Evolutionary conservation across 805 yeast species (phyloP).

Genomic region (Grigorovia jiainica): DNA sequence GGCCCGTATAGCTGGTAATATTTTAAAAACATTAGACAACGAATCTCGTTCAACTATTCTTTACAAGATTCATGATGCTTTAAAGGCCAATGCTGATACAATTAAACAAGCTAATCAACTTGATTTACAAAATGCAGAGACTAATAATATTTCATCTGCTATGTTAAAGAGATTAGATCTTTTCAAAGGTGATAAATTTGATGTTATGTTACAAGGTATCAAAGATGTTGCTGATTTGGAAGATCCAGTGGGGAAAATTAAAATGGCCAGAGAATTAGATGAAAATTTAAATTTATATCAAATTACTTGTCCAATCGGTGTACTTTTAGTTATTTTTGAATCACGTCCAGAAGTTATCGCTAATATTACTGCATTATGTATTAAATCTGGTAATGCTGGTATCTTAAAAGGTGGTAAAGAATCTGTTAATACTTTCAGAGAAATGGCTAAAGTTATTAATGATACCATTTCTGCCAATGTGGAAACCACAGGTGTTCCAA

Average conservation of each 20-base stretch:
- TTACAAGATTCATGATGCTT: conserved; percentile 59
- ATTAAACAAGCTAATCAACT: conserved; percentile 64
- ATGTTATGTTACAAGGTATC: conserved; percentile 89
- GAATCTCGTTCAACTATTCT: conserved; percentile 68
- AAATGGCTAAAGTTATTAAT: conserved; percentile 65
- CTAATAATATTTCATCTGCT: conserved; percentile 55
- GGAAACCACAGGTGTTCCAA: conserved; percentile 60
- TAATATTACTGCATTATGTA: conserved; percentile 88
- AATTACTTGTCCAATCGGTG: conserved; percentile 92
- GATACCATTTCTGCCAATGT: conserved; percentile 36
- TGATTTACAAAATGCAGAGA: conserved; percentile 64
- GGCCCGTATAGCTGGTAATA: conserved; percentile 78
- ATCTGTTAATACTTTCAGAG: conserved; percentile 72
- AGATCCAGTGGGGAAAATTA: conserved; percentile 88
- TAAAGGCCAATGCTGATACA: conserved; percentile 46
- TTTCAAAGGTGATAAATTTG: conserved; percentile 74
- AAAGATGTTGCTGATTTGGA: conserved; percentile 80
- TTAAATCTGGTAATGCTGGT: conserved; percentile 95
- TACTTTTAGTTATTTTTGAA: conserved; percentile 83
- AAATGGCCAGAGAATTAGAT: conserved; percentile 76
- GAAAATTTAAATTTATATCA: conserved; percentile 79
- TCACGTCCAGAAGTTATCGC: conserved; percentile 98
- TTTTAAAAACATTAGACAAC: conserved; percentile 67
- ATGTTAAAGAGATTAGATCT: conserved; percentile 79
- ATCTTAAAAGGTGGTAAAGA: conserved; percentile 97